phyloP scores from a whole-genome alignment of 1,284 basidiomycete species.

The Meira nashicola region DNA sequence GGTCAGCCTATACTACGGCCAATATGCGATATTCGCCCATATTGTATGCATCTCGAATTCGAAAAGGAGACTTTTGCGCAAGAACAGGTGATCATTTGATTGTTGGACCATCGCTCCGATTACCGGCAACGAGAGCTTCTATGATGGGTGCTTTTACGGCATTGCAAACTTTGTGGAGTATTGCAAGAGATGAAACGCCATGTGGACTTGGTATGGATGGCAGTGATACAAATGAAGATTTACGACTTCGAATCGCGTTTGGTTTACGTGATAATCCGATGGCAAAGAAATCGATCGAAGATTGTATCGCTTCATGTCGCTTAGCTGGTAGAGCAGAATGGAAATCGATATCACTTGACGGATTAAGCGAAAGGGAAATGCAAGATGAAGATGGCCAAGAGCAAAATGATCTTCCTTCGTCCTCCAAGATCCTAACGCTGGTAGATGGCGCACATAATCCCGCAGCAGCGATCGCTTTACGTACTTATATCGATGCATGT shows the following conservation, averaged over 20 bases:
- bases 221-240: constrained; percentile 29
- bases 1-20: neutral
- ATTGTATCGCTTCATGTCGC: constrained; percentile 22
- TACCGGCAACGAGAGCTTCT: constrained; percentile 35
- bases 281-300: constrained; percentile 20
- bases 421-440: constrained; percentile 58
- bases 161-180: constrained; percentile 42
- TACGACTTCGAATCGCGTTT: constrained; percentile 41
- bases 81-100: constrained; percentile 29
- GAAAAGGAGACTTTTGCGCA: constrained; percentile 22
- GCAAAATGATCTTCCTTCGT: neutral
- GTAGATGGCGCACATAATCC: constrained; percentile 94
- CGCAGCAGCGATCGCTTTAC: constrained; percentile 70
- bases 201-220: constrained; percentile 1
- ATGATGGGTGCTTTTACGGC: constrained; percentile 40
- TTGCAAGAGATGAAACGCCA: constrained; percentile 40
- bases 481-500: constrained; percentile 63
- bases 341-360: constrained; percentile 26
- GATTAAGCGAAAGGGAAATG: constrained; percentile 39
- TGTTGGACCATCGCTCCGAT: constrained; percentile 14
- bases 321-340: constrained; percentile 86
- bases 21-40: constrained; percentile 4
- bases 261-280: constrained; percentile 27
- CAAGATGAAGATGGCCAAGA: neutral
- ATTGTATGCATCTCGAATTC: neutral